phyloP scores from a whole-genome alignment of 768 basidiomycete species.

The Collybia sp. region DNA sequence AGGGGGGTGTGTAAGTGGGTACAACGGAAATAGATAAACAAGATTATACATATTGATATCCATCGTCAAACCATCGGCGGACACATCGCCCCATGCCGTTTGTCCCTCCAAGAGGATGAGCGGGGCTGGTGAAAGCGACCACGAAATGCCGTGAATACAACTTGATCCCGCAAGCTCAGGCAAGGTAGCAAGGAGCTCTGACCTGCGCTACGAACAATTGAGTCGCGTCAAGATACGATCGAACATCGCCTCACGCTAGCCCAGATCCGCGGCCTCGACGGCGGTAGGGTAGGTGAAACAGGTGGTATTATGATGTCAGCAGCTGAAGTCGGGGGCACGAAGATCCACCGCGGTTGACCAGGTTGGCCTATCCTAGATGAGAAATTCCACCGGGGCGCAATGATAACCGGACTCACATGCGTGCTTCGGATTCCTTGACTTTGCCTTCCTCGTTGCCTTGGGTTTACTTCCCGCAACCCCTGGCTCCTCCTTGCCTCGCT shows the following conservation, averaged over 20 bases:
- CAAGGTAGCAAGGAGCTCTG: conserved; percentile 22
- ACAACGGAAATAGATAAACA: not conserved
- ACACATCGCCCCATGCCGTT: conserved; percentile 13
- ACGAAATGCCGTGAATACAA: conserved; percentile 22
- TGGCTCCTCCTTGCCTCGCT: too few relatives aligned
- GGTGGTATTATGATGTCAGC: too few relatives aligned
- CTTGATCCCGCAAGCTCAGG: conserved; percentile 22
- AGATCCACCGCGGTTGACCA: too few relatives aligned
- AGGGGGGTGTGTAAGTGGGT: too few relatives aligned
- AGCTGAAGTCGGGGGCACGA: too few relatives aligned
- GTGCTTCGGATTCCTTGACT: too few relatives aligned
- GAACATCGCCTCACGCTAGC: conserved; percentile 14
- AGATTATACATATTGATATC: conserved; percentile 9
- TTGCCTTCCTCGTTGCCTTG: too few relatives aligned
- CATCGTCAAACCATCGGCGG: conserved; percentile 7
- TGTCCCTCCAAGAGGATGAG: conserved; percentile 20
- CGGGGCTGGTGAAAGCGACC: conserved; percentile 20
- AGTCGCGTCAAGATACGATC: not conserved
- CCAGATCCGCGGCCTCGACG: conserved; percentile 21
- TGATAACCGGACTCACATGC: too few relatives aligned
- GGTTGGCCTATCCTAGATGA: too few relatives aligned
- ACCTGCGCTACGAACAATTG: conserved; percentile 15
- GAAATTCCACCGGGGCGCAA: too few relatives aligned
- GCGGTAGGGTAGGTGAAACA: too few relatives aligned
- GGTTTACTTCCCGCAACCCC: too few relatives aligned